Percentiles rank a stretch among this genome's conserved stretches.
These are phyloP conservation scores for Chaetomiaceae sp. DNA, from an alignment of 2,329 filamentous ascomycete genomes.

Conservation along the genomic window DNA sequence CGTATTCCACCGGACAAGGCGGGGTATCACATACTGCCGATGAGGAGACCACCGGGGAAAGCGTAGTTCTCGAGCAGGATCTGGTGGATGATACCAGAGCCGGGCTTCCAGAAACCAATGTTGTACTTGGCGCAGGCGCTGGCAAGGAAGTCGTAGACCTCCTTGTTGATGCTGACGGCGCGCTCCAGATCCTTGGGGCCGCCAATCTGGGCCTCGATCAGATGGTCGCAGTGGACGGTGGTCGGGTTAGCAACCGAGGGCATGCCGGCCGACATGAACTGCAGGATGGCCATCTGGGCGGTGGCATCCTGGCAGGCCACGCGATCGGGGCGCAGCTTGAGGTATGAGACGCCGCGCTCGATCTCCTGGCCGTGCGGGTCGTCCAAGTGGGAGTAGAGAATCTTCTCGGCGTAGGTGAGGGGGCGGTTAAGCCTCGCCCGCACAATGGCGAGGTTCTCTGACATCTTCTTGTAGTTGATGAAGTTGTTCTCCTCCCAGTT, in stretches of 20 bases:
- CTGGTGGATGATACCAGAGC: constrained; percentile 99
- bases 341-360: constrained; percentile 89
- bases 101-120: constrained; percentile 99
- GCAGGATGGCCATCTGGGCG: constrained; percentile 98
- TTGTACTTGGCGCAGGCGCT: constrained; percentile 97
- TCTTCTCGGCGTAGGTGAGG: constrained; percentile 95
- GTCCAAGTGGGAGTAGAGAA: constrained; percentile 97
- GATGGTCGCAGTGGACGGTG: constrained; percentile 97
- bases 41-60: constrained; percentile 96
- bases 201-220: constrained; percentile 96
- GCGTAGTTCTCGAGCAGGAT: constrained; percentile 98
- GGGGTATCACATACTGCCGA: constrained; percentile 54
- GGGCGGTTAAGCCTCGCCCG: constrained; percentile 85
- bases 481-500: constrained; percentile 94
- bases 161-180: constrained; percentile 93
- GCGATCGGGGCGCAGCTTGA: constrained; percentile 93
- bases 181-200: constrained; percentile 89
- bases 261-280: constrained; percentile 99
- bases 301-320: constrained; percentile 99
- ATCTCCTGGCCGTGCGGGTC: constrained; percentile 95
- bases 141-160: constrained; percentile 96
- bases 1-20: neutral
- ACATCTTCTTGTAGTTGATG: constrained; percentile 99
- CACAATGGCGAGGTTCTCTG: constrained; percentile 56
- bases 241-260: constrained; percentile 88